Conservation (phyloP, 2,329 filamentous ascomycete species). For the Xylariaceae sp. region DNA sequence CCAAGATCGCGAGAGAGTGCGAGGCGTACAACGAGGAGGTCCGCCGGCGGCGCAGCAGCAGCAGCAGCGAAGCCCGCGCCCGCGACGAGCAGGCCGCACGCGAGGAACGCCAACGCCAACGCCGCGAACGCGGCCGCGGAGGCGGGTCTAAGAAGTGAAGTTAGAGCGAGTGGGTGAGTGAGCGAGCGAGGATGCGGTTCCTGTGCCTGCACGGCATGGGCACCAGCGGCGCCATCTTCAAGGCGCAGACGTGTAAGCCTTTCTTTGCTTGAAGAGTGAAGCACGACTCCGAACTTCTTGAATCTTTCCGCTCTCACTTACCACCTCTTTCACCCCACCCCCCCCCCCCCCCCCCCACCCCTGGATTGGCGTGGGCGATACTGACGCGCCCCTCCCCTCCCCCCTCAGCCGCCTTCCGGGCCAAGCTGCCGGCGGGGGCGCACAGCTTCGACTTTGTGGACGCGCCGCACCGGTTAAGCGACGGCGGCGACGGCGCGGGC, state of each 20-base stretch:
- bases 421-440: slow-evolving; percentile 24
- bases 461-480: slow-evolving; percentile 26
- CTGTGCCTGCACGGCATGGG: slow-evolving; percentile 31
- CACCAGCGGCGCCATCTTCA: slow-evolving; percentile 29
- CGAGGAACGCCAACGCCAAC: too few relatives aligned
- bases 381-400: slow-evolving; percentile 1
- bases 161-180: too few relatives aligned
- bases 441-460: slow-evolving; percentile 27
- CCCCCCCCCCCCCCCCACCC: neutral
- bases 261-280: neutral
- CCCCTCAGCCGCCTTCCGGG: slow-evolving; percentile 25
- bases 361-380: neutral
- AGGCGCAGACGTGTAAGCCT: slow-evolving; percentile 26
- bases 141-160: too few relatives aligned
- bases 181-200: slow-evolving; percentile 19
- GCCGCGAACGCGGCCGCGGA: too few relatives aligned
- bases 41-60: too few relatives aligned
- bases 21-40: neutral
- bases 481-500: too few relatives aligned
- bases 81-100: too few relatives aligned
- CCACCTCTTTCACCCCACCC: neutral
- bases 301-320: too few relatives aligned
- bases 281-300: too few relatives aligned
- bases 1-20: neutral
- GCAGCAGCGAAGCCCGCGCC: too few relatives aligned